phyloP scores from a whole-genome alignment of 108 stramenopile species.

The Bacterosira constricta region DNA sequence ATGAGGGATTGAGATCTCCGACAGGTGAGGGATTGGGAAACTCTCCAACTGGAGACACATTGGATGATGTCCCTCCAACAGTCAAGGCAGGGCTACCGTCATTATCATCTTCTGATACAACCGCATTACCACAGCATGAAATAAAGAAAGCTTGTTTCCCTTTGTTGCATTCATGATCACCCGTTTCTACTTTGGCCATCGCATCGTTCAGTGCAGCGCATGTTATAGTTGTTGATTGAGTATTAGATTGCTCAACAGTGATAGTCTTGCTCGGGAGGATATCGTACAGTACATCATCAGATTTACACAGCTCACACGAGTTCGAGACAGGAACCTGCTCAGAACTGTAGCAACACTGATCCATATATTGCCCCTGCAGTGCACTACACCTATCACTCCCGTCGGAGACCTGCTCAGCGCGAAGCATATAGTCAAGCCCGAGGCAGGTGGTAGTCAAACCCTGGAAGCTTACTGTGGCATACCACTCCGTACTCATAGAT shows the following conservation, averaged over 20 bases:
- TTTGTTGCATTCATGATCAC: slow-evolving; percentile 21
- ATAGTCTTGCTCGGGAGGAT: slow-evolving; percentile 17
- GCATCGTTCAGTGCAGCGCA: slow-evolving; percentile 19
- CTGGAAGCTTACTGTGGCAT: slow-evolving; percentile 21
- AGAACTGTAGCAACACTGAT: slow-evolving; percentile 10
- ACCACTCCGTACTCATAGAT: slow-evolving; percentile 16
- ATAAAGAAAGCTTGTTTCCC: slow-evolving; percentile 23
- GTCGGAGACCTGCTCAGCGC: slow-evolving; percentile 13
- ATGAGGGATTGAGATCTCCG: too few relatives aligned
- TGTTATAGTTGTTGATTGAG: slow-evolving; percentile 1
- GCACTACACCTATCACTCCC: slow-evolving; percentile 10
- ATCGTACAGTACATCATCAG: slow-evolving; percentile 20
- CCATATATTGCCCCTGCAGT: not conserved
- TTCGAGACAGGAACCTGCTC: not conserved
- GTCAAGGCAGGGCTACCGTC: too few relatives aligned
- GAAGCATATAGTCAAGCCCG: slow-evolving; percentile 30
- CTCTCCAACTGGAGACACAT: too few relatives aligned
- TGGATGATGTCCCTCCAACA: too few relatives aligned
- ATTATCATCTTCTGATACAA: not conserved
- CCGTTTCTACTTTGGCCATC: slow-evolving; percentile 5
- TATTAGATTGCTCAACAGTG: not conserved
- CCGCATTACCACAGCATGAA: slow-evolving; percentile 15
- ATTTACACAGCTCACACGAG: slow-evolving; percentile 22
- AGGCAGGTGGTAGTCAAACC: slow-evolving; percentile 27
- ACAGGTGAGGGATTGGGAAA: too few relatives aligned